These are phyloP conservation scores for Blastobotrys illinoisensis DNA, from an alignment of 1,139 yeast species.

Conservation along the genomic window DNA sequence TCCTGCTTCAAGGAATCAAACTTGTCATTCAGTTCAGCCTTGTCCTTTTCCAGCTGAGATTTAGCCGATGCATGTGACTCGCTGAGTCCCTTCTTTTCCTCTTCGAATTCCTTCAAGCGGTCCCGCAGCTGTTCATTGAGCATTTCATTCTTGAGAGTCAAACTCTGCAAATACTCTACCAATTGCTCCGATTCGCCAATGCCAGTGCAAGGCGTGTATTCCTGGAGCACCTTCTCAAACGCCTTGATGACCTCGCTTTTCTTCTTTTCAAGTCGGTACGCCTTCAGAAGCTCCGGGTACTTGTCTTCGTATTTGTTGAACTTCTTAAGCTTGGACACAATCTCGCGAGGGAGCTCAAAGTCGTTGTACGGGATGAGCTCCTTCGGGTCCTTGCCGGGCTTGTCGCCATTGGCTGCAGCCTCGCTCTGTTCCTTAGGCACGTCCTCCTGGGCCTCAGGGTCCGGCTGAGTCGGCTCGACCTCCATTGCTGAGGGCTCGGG, in stretches of 20 bases:
- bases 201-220: slow-evolving; percentile 73
- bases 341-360: slow-evolving; percentile 44
- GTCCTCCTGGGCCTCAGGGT: not conserved
- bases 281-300: slow-evolving; percentile 72
- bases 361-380: slow-evolving; percentile 7
- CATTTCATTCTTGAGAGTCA: slow-evolving; percentile 57
- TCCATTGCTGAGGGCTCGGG: slow-evolving; percentile 26
- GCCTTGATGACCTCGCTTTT: slow-evolving; percentile 55
- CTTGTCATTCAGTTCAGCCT: not conserved
- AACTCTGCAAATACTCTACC: slow-evolving; percentile 62
- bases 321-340: slow-evolving; percentile 62
- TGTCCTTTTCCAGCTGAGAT: slow-evolving; percentile 5
- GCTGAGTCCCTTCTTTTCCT: slow-evolving; percentile 13
- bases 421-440: slow-evolving; percentile 1
- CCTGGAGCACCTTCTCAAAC: slow-evolving; percentile 69
- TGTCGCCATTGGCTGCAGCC: not conserved
- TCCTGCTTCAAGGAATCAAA: not conserved
- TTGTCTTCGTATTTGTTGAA: slow-evolving; percentile 85
- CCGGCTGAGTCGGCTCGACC: slow-evolving; percentile 10
- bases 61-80: slow-evolving; percentile 15
- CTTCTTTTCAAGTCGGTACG: slow-evolving; percentile 75
- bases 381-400: slow-evolving; percentile 1
- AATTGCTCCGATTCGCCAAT: slow-evolving; percentile 66
- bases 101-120: slow-evolving; percentile 27
- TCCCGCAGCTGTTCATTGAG: slow-evolving; percentile 48